Base-by-base conservation (phyloP, 2,329 filamentous ascomycete species). In the Cercospora sojina region DNA sequence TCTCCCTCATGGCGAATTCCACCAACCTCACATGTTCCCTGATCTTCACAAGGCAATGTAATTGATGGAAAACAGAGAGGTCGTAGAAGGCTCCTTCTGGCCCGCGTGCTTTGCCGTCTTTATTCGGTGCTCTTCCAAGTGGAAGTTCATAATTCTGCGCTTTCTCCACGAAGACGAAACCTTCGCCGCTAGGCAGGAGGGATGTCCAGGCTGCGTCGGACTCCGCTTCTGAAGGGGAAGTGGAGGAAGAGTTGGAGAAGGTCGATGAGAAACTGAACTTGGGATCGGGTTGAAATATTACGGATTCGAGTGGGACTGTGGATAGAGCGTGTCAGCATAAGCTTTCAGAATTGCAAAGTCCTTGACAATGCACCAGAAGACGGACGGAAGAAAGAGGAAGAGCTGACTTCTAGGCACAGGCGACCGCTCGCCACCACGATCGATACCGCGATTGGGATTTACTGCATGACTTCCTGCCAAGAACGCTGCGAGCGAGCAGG, bases 11-110 rank as follows among this genome's bases (percentile, higher is more conserved):
- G 16, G 68, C 66, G 53, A 68, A 70, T 29, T 62, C 64, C 4
- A 71, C 66, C 13, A 65, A 29, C 1, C 95, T 98, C 77, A 86
- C 96, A 74, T 91, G 92, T n/a, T 67, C 73, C 5, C 77, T 72
- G 32, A 78, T 72, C 51, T 75, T 71, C 10, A 66, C 62, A 1
- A 79, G 72, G 60, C 77, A 79, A 62, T 78, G 76, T 32, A 78
- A 62, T 62, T 78, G 75, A 64, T 78, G 77, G 70, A 76, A 79
- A 38, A 78, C 56, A 6, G 75, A 73, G 53, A 75, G 71, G 58
- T 74, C 74, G 70, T 77, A 79, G 59, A 78, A 68, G 29, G 72
- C 72, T 23, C 67, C 59, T 9, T 64, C 20, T 49, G 43, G n/a
- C n/a, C 2, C 16, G 2, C 35, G 35, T n/a, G 6, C 35, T 23